Conservation (phyloP, 2,329 filamentous ascomycete species). For the Ophiosphaerella narmari region DNA sequence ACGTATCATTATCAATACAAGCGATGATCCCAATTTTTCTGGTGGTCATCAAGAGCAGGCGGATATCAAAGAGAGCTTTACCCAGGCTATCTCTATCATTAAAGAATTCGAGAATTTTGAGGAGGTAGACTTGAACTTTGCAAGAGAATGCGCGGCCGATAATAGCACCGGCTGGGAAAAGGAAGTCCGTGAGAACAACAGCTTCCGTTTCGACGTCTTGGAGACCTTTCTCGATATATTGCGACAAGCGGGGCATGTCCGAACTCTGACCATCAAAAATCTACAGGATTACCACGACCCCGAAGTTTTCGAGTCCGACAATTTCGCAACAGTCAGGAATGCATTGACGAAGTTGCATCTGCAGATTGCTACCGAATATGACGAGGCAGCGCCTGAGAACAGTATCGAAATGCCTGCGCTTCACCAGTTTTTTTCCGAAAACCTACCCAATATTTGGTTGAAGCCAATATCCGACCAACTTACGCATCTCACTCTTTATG, state of each 20-base stretch:
- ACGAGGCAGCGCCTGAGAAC: constrained; percentile 13
- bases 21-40: constrained; percentile 1
- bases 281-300: constrained; percentile 21
- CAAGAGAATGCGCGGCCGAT: constrained; percentile 6
- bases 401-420: constrained; percentile 9
- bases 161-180: background rate
- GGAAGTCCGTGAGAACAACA: constrained; percentile 8
- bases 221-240: constrained; percentile 7
- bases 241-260: constrained; percentile 2
- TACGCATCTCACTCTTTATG: constrained; percentile 49
- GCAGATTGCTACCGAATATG: constrained; percentile 21
- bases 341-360: constrained; percentile 20
- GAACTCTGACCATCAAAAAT: constrained; percentile 25
- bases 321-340: constrained; percentile 21
- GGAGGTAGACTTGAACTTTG: constrained; percentile 16
- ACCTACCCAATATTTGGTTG: constrained; percentile 26
- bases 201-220: constrained; percentile 11
- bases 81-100: background rate
- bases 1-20: constrained; percentile 9
- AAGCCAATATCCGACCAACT: constrained; percentile 20
- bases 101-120: constrained; percentile 2
- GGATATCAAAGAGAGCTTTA: constrained; percentile 4
- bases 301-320: constrained; percentile 5
- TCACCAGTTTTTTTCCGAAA: constrained; percentile 22
- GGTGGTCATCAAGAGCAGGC: background rate